Evolutionary conservation across 768 basidiomycete species (phyloP).

Genomic region (Rhodotorula graminis): DNA sequence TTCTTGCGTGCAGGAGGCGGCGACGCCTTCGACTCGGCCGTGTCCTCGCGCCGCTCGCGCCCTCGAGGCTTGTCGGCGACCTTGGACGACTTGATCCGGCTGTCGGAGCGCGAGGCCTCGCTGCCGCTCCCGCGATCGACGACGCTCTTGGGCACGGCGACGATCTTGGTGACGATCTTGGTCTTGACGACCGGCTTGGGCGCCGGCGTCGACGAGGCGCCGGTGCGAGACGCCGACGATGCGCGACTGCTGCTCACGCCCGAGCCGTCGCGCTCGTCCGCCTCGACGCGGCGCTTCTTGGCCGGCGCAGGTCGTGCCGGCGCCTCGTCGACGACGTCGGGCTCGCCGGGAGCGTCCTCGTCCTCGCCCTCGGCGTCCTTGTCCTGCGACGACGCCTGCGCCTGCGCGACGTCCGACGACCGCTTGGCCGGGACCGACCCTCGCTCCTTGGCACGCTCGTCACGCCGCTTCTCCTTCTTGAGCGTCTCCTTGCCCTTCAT

Average conservation of each 20-base stretch:
- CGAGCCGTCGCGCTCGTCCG: not conserved
- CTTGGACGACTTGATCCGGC: not conserved
- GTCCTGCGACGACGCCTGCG: too few relatives aligned
- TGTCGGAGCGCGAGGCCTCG: not conserved
- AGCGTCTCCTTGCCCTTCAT: conserved; percentile 35
- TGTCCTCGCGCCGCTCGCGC: not conserved
- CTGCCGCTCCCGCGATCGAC: not conserved
- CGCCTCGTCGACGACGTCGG: not conserved
- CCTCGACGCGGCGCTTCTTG: conserved; percentile 3
- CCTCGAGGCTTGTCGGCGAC: not conserved
- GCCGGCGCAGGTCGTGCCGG: not conserved
- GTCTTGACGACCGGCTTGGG: not conserved
- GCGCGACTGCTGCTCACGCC: not conserved
- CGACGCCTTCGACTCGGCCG: not conserved
- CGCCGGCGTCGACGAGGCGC: not conserved
- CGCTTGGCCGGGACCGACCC: not conserved
- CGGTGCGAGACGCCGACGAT: not conserved
- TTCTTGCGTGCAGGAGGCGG: not conserved
- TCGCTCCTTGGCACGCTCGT: not conserved
- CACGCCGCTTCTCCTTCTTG: conserved; percentile 23
- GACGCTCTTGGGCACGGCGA: not conserved
- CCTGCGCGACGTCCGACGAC: not conserved
- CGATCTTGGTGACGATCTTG: not conserved
- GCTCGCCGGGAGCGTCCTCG: not conserved
- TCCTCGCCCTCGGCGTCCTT: not conserved